Evolutionary conservation across 805 yeast species (phyloP).

Genomic region (Kodamaea lidongshanica): DNA sequence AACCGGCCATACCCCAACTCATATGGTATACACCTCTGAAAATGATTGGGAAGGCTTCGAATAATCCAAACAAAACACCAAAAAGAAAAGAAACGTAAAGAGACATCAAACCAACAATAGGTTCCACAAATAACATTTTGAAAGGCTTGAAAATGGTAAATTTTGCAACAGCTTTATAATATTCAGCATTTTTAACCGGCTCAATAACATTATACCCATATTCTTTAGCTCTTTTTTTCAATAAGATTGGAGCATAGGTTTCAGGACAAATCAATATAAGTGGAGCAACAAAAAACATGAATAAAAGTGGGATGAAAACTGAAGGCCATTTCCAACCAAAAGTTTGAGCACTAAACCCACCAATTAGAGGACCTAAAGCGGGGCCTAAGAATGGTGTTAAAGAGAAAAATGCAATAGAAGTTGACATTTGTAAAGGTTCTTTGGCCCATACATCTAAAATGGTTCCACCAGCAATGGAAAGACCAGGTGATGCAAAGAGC

Average conservation of each 20-base stretch:
- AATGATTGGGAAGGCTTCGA: constrained; percentile 72
- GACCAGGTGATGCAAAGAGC: constrained; percentile 70
- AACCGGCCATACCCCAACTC: constrained; percentile 57
- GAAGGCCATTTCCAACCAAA: constrained; percentile 66
- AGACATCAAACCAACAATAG: constrained; percentile 65
- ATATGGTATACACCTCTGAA: constrained; percentile 59
- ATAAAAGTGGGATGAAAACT: constrained; percentile 65
- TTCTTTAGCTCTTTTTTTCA: constrained; percentile 53
- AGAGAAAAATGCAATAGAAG: constrained; percentile 76
- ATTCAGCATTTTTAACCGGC: constrained; percentile 25
- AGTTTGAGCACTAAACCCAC: constrained; percentile 60
- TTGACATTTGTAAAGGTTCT: constrained; percentile 50
- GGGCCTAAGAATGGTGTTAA: constrained; percentile 80
- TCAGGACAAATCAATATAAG: constrained; percentile 55
- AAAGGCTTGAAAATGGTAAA: constrained; percentile 57
- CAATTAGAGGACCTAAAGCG: constrained; percentile 67
- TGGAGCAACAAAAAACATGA: constrained; percentile 53
- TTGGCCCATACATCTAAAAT: constrained; percentile 66
- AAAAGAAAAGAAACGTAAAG: constrained; percentile 68
- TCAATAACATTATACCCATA: constrained; percentile 47
- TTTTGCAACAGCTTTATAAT: constrained; percentile 41
- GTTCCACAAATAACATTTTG: constrained; percentile 65
- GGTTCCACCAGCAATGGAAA: constrained; percentile 82
- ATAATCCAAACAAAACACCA: constrained; percentile 74
- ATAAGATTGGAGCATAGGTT: constrained; percentile 65